Conservation (phyloP, 2,329 filamentous ascomycete species). For the Diplodia mutila region DNA sequence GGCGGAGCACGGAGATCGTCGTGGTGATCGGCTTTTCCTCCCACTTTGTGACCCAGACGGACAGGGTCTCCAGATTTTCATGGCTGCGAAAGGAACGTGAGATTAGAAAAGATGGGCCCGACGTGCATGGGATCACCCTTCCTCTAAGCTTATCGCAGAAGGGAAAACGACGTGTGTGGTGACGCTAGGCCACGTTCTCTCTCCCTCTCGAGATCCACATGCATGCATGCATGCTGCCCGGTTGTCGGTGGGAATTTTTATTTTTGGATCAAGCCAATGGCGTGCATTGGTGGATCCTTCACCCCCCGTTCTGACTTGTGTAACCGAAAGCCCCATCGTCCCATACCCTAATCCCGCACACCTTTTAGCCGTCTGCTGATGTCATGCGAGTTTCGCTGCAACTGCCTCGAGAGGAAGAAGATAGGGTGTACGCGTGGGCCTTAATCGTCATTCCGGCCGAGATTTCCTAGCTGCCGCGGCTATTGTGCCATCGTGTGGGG, state of each 20-base stretch:
- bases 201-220: neutral
- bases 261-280: constrained; percentile 15
- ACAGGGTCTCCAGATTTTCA: neutral
- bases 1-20: neutral
- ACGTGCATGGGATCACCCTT: neutral
- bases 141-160: constrained; percentile 19
- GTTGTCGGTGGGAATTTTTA: neutral
- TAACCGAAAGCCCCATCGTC: constrained; percentile 5
- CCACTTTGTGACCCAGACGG: neutral
- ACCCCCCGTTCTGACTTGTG: constrained; percentile 9
- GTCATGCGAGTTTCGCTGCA: constrained; percentile 14
- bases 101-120: neutral
- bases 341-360: neutral
- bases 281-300: neutral
- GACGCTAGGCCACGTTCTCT: constrained; percentile 9
- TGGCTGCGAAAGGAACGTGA: neutral
- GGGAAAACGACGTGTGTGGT: neutral
- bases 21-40: neutral
- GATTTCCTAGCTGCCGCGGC: neutral
- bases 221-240: neutral
- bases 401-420: neutral
- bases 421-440: neutral
- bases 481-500: neutral
- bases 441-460: neutral
- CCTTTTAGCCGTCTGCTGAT: constrained; percentile 1